phyloP scores from a whole-genome alignment of 1,284 basidiomycete genomes.

The Omphalotus olearius region DNA sequence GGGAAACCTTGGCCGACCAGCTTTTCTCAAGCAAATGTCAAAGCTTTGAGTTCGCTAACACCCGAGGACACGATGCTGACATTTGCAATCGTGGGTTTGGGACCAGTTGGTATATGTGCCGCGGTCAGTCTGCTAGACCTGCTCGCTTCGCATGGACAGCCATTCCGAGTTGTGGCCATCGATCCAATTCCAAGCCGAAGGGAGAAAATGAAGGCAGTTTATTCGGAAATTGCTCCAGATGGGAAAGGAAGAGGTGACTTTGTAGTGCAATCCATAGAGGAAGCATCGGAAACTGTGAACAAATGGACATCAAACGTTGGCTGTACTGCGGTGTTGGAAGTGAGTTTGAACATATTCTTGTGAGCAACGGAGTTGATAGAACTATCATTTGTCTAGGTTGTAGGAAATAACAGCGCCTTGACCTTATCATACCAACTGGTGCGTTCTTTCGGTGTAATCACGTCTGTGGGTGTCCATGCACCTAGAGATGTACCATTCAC shows the following conservation, averaged over 20 bases:
- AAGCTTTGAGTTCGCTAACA: constrained; percentile 19
- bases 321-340: constrained; percentile 66
- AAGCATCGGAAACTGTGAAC: constrained; percentile 44
- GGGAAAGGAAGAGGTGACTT: constrained; percentile 46
- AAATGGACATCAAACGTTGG: constrained; percentile 53
- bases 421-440: constrained; percentile 74
- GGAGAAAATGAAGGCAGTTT: constrained; percentile 53
- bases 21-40: constrained; percentile 23
- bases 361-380: not conserved
- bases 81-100: constrained; percentile 67
- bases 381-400: constrained; percentile 49
- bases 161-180: constrained; percentile 57
- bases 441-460: constrained; percentile 76
- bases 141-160: constrained; percentile 38
- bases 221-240: constrained; percentile 40
- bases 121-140: constrained; percentile 61
- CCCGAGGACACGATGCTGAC: constrained; percentile 48
- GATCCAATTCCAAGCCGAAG: constrained; percentile 56
- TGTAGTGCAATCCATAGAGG: constrained; percentile 44
- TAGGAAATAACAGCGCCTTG: constrained; percentile 73
- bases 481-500: constrained; percentile 52
- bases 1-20: constrained; percentile 56
- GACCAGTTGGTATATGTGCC: constrained; percentile 74
- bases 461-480: constrained; percentile 75
- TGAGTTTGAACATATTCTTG: constrained; percentile 20